Conservation (phyloP, 2,329 filamentous ascomycete genomes). For the Venturia asperata region DNA sequence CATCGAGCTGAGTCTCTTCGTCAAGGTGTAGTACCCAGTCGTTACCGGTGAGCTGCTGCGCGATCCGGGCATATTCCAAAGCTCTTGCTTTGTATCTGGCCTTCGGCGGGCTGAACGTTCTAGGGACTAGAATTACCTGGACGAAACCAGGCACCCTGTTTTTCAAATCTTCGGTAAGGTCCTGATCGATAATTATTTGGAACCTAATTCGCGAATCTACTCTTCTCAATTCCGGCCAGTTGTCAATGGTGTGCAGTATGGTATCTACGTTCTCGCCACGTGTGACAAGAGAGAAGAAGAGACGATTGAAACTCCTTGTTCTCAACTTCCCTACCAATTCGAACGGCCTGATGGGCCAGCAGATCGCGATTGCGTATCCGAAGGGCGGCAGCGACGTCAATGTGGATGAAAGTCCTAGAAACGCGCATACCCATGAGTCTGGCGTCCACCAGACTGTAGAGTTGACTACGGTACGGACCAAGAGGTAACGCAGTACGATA, state of each 20-base stretch:
- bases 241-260: neutral
- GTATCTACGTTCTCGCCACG: neutral
- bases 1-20: slow-evolving; percentile 19
- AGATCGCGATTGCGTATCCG: slow-evolving; percentile 5
- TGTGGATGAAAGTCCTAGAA: neutral
- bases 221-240: neutral
- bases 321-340: neutral
- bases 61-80: neutral
- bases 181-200: neutral
- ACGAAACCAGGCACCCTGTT: neutral
- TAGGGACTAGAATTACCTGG: neutral
- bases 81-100: neutral
- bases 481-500: neutral
- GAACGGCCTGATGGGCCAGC: slow-evolving; percentile 7
- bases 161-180: neutral
- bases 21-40: slow-evolving; percentile 20
- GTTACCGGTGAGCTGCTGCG: neutral
- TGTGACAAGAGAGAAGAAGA: neutral
- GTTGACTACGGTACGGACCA: neutral
- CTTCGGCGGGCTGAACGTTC: neutral
- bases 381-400: slow-evolving; percentile 4
- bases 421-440: neutral
- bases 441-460: neutral
- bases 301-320: neutral
- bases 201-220: neutral